Evolutionary conservation across 2,329 filamentous ascomycete species (phyloP), one percentile per base, ranked within the genome.

Genomic region (Decorospora gaudefroyi): DNA sequence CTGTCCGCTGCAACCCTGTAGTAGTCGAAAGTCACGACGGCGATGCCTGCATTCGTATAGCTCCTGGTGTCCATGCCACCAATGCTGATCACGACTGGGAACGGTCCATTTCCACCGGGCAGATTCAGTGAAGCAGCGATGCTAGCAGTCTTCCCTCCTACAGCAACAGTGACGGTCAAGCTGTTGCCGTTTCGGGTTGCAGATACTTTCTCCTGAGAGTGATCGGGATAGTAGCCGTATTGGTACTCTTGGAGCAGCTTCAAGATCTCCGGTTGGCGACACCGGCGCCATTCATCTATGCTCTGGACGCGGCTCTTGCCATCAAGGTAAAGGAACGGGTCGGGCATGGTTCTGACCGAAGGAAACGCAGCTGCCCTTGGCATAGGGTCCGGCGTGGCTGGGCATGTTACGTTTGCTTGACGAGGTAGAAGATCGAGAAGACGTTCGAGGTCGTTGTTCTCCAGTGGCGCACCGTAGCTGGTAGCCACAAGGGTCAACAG

Each of bases 151-250:
- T 76, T 77, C 3, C 72, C 73, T 10, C 67, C 72, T 0, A 69
- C 70, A 9, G 72, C 68, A 10, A 78, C 68, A 9, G 63, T 68
- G 30, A 78, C 72, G 43, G 62, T 72, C 34, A 78, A 53, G 1
- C 69, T 73, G 38, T 67, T 75, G 2, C 76, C 75, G 45, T 68
- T 74, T 16, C 75, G 70, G 10, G 75, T 76, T 4, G 75, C 74
- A 9, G 71, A 72, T 6, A 78, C 74, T 3, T 68, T 77, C 45
- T 78, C 76, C 22, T 66, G 62, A 3, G 66, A 63, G 49, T 76
- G 76, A 53, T 79, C 75, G 0, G 76, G 76, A 55, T 78, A 78
- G 60, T 75, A 77, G 6, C 76, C 76, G 51, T 70, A 78, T 61
- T 78, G 76, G 61, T 78, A 78, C 47, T 78, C 73, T 50, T 78